A percentile compares a stretch with the other conserved stretches of the same genome.
Evolutionary conservation across 2,329 filamentous ascomycete species (phyloP).

Genomic region (Alternaria sp.): DNA sequence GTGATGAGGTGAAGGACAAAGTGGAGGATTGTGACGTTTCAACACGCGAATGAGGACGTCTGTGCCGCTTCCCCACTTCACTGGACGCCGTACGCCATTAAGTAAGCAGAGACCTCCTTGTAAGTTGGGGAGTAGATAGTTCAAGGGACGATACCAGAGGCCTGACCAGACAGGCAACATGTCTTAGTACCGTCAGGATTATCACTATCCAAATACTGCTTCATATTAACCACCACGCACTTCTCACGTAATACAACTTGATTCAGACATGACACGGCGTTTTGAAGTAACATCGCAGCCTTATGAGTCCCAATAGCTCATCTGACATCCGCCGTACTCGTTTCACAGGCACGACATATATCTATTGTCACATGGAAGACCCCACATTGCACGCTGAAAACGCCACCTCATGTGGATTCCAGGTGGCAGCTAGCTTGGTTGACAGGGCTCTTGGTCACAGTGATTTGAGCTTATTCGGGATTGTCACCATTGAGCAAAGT

Average conservation of each 20-base stretch:
- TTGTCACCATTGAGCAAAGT: not conserved
- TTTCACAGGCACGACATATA: constrained; percentile 13
- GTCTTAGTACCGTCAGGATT: not conserved
- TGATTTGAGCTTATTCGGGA: not conserved
- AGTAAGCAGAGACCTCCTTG: not conserved
- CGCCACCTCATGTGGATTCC: constrained; percentile 9
- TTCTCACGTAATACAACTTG: not conserved
- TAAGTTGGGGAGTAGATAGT: not conserved
- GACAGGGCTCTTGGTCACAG: not conserved
- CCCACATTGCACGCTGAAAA: constrained; percentile 10
- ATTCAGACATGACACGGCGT: not conserved
- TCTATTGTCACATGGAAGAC: not conserved
- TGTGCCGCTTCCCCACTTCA: constrained; percentile 1
- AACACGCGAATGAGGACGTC: not conserved
- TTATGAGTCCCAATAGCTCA: constrained; percentile 4
- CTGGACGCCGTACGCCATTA: not conserved
- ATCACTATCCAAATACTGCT: not conserved
- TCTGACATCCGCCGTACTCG: constrained; percentile 14
- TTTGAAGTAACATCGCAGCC: not conserved
- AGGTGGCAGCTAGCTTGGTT: not conserved
- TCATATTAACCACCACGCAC: not conserved
- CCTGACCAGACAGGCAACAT: not conserved
- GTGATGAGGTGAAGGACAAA: not conserved
- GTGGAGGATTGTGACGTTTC: not conserved
- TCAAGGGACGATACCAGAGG: not conserved